These are phyloP conservation scores for Anthoceros angustus DNA, from an alignment of 225 moss, liverwort and hornwort genomes.

Conservation along the genomic window DNA sequence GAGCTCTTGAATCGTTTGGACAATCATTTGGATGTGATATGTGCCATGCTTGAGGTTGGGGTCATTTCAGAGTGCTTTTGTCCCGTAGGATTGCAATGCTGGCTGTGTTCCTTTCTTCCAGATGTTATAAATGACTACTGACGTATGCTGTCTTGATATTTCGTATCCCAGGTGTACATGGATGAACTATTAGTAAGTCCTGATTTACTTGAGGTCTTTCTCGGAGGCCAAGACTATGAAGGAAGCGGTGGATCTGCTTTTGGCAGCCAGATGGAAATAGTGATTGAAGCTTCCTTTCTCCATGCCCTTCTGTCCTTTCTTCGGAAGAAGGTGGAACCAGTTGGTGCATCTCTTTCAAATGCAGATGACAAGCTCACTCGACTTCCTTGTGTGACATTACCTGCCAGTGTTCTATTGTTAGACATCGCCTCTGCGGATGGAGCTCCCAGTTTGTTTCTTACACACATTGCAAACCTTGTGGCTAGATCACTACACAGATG, in stretches of 20 bases:
- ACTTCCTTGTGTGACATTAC: not conserved
- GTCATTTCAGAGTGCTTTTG: not conserved
- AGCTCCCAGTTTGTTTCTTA: not conserved
- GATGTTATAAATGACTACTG: not conserved
- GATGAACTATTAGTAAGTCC: not conserved
- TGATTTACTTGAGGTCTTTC: not conserved
- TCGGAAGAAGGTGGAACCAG: not conserved
- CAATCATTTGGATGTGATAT: not conserved
- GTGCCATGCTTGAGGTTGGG: constrained; percentile 1
- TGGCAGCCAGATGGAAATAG: not conserved
- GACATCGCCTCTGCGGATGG: not conserved
- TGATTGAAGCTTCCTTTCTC: not conserved
- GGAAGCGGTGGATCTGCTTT: not conserved
- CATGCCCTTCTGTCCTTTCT: not conserved
- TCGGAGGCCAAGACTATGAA: not conserved
- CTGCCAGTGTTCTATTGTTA: not conserved
- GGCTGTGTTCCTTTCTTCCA: not conserved
- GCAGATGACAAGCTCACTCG: no score
- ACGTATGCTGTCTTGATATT: not conserved
- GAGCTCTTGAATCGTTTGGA: not conserved
- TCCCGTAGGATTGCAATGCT: not conserved
- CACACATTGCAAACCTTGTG: not conserved
- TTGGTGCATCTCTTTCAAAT: not conserved
- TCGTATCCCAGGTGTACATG: not conserved
- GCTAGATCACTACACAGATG: not conserved